A percentile compares a stretch with the other conserved stretches of the same genome.
Evolutionary conservation across 345 rosid species (phyloP).

Genomic region (Pseudoturritis turrita): DNA sequence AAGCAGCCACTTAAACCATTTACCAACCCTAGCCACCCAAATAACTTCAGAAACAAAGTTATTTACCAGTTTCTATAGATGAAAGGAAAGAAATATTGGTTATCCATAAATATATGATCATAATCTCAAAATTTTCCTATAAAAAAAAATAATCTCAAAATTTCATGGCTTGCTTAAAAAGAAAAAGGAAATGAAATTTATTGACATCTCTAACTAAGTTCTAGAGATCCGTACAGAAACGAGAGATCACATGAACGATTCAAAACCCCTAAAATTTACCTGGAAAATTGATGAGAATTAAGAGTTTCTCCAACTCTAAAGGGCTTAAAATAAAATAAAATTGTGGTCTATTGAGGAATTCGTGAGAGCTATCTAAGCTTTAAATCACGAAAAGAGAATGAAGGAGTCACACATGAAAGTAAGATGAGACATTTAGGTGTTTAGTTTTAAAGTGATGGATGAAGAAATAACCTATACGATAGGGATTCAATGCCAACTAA

Average conservation of each 20-base stretch:
- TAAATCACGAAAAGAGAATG: neutral
- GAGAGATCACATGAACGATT: neutral
- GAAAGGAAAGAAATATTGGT: neutral
- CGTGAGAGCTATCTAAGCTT: neutral
- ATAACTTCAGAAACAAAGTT: neutral
- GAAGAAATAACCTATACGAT: slow-evolving; percentile 7
- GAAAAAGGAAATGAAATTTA: neutral
- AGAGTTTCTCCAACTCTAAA: neutral
- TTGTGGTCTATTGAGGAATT: neutral
- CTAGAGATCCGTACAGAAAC: neutral
- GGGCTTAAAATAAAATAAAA: neutral
- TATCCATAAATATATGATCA: neutral
- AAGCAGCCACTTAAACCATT: neutral
- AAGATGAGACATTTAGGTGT: neutral
- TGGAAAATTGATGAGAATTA: neutral
- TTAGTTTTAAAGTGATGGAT: neutral
- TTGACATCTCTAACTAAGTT: neutral
- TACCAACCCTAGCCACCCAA: neutral
- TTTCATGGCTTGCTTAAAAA: neutral
- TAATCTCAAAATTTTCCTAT: neutral
- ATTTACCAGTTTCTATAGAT: neutral
- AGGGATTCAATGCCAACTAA: neutral
- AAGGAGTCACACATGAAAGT: slow-evolving; percentile 2
- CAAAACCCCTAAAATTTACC: neutral
- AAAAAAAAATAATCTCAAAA: neutral